phyloP scores from a whole-genome alignment of 2,329 filamentous ascomycete species.

The Orbilia ellipsospora region DNA sequence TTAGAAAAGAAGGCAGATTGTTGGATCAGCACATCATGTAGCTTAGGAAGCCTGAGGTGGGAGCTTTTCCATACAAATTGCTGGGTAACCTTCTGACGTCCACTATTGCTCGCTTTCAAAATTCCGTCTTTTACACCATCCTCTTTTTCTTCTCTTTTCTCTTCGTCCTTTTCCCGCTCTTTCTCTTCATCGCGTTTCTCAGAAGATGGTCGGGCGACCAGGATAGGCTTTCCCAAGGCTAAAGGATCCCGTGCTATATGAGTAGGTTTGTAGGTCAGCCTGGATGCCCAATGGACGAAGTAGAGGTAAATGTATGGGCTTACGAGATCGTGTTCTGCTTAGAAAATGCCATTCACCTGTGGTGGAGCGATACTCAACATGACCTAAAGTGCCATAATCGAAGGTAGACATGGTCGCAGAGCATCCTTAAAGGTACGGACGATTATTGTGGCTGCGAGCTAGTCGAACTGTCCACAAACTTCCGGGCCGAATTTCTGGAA shows the following conservation, averaged over 20 bases:
- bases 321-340: conserved; percentile 31
- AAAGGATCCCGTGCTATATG: conserved; percentile 15
- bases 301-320: conserved; percentile 8
- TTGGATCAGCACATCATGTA: too few relatives aligned
- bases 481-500: too few relatives aligned
- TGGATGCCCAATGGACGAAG: background rate
- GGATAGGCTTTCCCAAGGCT: conserved; percentile 19
- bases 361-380: conserved; percentile 46
- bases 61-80: conserved; percentile 25
- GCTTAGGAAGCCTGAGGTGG: background rate
- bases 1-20: background rate
- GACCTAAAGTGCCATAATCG: conserved; percentile 53
- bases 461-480: too few relatives aligned
- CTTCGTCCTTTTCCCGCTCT: background rate
- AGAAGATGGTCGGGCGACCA: conserved; percentile 9
- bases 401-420: conserved; percentile 36
- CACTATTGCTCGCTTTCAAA: conserved; percentile 3
- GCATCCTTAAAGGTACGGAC: conserved; percentile 24
- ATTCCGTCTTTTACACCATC: too few relatives aligned
- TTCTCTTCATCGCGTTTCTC: background rate
- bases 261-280: background rate
- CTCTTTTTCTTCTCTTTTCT: too few relatives aligned
- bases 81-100: conserved; percentile 31
- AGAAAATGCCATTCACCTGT: conserved; percentile 49
- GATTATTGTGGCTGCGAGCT: background rate